Evolutionary conservation across 345 rosid species (phyloP).

Genomic region (Aurinia saxatilis): DNA sequence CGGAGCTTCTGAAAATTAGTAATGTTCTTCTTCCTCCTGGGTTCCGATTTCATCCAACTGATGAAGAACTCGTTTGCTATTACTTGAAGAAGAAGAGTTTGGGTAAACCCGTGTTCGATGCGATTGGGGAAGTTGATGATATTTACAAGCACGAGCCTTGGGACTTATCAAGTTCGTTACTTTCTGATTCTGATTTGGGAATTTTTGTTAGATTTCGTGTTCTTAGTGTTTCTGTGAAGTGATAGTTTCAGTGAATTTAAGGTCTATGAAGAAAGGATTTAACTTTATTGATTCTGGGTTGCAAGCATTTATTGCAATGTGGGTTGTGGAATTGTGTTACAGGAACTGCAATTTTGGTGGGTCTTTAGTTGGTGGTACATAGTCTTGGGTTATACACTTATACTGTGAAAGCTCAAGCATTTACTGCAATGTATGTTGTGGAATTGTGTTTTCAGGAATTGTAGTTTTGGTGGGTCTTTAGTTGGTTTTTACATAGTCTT

Average conservation of each 20-base stretch:
- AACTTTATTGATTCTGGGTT: background rate
- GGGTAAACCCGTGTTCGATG: constrained; percentile 44
- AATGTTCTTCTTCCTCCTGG: constrained; percentile 59
- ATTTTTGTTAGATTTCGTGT: background rate
- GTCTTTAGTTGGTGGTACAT: too few species aligned
- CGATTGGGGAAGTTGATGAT: constrained; percentile 59
- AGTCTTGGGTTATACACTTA: background rate
- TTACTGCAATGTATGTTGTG: too few species aligned
- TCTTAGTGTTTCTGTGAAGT: background rate
- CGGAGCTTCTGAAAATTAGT: background rate
- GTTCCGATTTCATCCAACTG: constrained; percentile 77
- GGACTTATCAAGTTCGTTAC: constrained; percentile 48
- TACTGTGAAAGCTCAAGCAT: too few species aligned
- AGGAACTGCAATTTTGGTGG: too few species aligned
- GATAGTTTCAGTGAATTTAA: background rate
- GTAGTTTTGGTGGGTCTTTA: too few species aligned
- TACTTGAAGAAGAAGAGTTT: constrained; percentile 68
- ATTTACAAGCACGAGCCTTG: constrained; percentile 72
- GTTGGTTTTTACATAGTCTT: too few species aligned
- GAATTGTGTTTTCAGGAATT: too few species aligned
- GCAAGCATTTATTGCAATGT: too few species aligned
- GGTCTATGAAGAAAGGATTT: background rate
- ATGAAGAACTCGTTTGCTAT: constrained; percentile 65
- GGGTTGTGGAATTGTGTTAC: too few species aligned
- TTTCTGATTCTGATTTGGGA: background rate